phyloP scores from a whole-genome alignment of 352 stramenopile species.

The Pythium aquatile region DNA sequence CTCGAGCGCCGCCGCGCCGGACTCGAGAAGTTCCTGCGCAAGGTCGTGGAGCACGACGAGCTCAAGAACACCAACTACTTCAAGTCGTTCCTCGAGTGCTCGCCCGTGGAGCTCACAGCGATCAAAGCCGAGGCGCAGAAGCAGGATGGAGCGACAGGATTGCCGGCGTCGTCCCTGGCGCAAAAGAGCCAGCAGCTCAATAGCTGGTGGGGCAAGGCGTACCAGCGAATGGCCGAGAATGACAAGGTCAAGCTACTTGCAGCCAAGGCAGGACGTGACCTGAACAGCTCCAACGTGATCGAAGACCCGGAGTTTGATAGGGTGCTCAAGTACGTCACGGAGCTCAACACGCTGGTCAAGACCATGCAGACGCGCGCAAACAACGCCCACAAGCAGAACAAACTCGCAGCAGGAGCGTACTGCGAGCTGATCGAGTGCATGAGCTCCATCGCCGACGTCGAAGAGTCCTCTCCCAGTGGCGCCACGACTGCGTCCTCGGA shows the following conservation, averaged over 20 bases:
- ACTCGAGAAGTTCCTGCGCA: slow-evolving; percentile 79
- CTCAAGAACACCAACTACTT: slow-evolving; percentile 69
- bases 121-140: slow-evolving; percentile 52
- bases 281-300: slow-evolving; percentile 43
- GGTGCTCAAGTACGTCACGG: slow-evolving; percentile 59
- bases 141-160: not conserved
- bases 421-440: slow-evolving; percentile 82
- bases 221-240: slow-evolving; percentile 81
- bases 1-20: slow-evolving; percentile 69
- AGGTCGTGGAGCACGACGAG: slow-evolving; percentile 76
- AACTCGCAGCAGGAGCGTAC: slow-evolving; percentile 69
- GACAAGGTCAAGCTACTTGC: slow-evolving; percentile 67
- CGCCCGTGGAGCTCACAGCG: slow-evolving; percentile 66
- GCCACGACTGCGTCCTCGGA: slow-evolving; percentile 47
- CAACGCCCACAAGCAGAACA: slow-evolving; percentile 65
- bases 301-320: slow-evolving; percentile 73
- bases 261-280: slow-evolving; percentile 45
- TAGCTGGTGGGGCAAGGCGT: slow-evolving; percentile 81
- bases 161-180: slow-evolving; percentile 25
- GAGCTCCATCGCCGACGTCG: slow-evolving; percentile 59
- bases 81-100: slow-evolving; percentile 72
- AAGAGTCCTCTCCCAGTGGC: slow-evolving; percentile 58
- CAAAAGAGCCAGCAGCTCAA: slow-evolving; percentile 71
- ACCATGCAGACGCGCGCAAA: slow-evolving; percentile 60
- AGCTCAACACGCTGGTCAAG: slow-evolving; percentile 61